Base-by-base conservation (phyloP, 2,329 filamentous ascomycete species). In the Boeremia exigua region DNA sequence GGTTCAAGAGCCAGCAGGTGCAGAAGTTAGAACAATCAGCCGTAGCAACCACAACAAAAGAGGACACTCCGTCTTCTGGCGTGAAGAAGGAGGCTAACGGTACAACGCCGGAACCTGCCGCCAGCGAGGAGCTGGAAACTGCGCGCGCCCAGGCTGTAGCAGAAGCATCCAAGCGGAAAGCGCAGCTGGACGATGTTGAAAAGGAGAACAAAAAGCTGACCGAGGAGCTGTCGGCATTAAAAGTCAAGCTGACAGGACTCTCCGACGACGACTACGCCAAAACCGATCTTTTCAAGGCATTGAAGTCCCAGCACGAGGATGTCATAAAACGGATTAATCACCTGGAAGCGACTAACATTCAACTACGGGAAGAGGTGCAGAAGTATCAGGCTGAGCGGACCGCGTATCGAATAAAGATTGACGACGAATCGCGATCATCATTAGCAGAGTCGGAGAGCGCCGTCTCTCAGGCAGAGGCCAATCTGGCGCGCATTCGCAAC, bases 181-280 rank as follows among this genome's bases (percentile, higher is more conserved):
- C 95, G 67, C 95, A 98, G 70, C 77, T 98, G 1, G 90, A 95
- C 48, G 84, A 88, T 53, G 81, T 95, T 23, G 85, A 96, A 62
- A 81, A 85, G 2, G 92, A 97, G 65, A 91, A 91, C 67, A 88
- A 86, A 71, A 88, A 87, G 66, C 63, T 90, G 60, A 84, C 90
- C 30, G 88, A 93, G 60, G 91, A 97, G 68, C 86, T 97, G 38
- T 92, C 91, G 15, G 84, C 87, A 5, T 79, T 94, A 30, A 92
- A 81, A 58, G 76, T 83, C 14, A 85, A 84, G 72, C 81, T 90
- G 43, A 87, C 91, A 12, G 88, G 85, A 51, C 80, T 93, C 39
- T 89, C 90, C 0, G 95, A 99, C 68, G 95, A 99, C 60, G 95
- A 99, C 67, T 98, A 96, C 71, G 88, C 92, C 36, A 88, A 92